These are phyloP conservation scores for Pleurotus djamor DNA, from an alignment of 768 basidiomycete genomes.

Conservation along the genomic window DNA sequence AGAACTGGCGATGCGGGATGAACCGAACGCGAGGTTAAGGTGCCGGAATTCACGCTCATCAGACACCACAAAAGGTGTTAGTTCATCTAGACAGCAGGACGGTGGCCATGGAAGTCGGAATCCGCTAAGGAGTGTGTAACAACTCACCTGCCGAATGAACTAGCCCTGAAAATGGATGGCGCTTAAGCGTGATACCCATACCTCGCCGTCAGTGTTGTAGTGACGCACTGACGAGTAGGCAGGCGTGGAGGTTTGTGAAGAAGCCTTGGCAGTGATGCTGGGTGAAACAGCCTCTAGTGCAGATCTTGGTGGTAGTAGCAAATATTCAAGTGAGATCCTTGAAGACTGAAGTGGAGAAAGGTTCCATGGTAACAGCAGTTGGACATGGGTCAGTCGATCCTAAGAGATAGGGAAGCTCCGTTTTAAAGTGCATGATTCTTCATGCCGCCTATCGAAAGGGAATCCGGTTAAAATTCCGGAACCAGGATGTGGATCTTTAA, in stretches of 20 bases:
- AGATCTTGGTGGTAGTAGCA: conserved; percentile 90
- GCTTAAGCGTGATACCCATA: conserved; percentile 86
- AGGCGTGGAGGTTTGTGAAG: conserved; percentile 75
- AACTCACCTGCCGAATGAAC: conserved; percentile 90
- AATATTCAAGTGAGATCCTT: conserved; percentile 86
- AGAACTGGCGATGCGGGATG: conserved; percentile 70
- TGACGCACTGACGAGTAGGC: conserved; percentile 75
- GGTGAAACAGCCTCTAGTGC: conserved; percentile 79
- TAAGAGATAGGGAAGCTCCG: conserved; percentile 11
- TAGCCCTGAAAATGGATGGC: conserved; percentile 92
- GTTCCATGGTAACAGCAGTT: conserved; percentile 87
- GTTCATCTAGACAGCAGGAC: conserved; percentile 88
- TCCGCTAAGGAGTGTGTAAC: conserved; percentile 86
- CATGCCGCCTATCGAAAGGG: conserved; percentile 71
- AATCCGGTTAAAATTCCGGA: conserved; percentile 79
- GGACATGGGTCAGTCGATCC: conserved; percentile 84
- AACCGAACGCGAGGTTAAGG: conserved; percentile 73
- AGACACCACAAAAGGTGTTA: conserved; percentile 85
- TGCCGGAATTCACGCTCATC: conserved; percentile 82
- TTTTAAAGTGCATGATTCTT: conserved; percentile 66
- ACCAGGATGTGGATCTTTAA: conserved; percentile 70
- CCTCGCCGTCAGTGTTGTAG: conserved; percentile 74
- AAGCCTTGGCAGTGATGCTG: conserved; percentile 76
- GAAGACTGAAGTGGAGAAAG: conserved; percentile 89
- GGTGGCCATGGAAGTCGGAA: conserved; percentile 87